Conservation (phyloP, 1,284 basidiomycete species). For the Polyporus tsugae region DNA sequence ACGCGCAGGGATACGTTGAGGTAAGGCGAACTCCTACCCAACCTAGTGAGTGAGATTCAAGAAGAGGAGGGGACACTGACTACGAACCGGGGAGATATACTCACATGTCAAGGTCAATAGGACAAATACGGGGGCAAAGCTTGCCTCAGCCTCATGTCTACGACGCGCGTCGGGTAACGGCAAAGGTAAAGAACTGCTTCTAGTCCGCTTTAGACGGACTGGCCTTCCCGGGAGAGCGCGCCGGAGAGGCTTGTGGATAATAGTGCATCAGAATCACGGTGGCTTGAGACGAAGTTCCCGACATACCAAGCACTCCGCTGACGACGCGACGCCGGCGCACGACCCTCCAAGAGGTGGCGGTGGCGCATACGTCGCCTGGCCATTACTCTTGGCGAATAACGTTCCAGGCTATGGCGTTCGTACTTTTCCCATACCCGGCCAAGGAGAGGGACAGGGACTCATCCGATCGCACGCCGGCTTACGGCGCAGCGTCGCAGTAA, state of each 20-base stretch:
- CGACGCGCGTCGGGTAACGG: too few species aligned
- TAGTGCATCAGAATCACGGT: background rate
- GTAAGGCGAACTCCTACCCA: too few species aligned
- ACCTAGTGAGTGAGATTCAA: too few species aligned
- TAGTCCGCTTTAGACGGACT: background rate
- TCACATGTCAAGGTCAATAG: too few species aligned
- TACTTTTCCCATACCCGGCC: background rate
- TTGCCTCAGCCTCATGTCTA: too few species aligned
- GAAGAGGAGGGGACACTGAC: too few species aligned
- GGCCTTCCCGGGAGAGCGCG: background rate
- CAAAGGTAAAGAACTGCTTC: background rate
- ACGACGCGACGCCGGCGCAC: background rate
- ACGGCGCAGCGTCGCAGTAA: background rate
- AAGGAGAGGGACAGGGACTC: background rate
- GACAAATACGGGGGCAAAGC: too few species aligned
- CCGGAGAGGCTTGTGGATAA: background rate
- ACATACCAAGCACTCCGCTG: slow-evolving; percentile 1
- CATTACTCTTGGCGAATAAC: background rate
- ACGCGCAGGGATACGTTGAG: too few species aligned
- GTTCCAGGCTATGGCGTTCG: slow-evolving; percentile 2
- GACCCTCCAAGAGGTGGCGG: background rate
- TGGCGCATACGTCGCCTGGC: background rate
- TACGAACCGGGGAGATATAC: too few species aligned
- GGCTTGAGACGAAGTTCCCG: background rate
- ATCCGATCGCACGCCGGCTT: slow-evolving; percentile 3